These are phyloP conservation scores for Paraglomus occultum DNA, from an alignment of 192 early-diverging fungal species.

Conservation along the genomic window DNA sequence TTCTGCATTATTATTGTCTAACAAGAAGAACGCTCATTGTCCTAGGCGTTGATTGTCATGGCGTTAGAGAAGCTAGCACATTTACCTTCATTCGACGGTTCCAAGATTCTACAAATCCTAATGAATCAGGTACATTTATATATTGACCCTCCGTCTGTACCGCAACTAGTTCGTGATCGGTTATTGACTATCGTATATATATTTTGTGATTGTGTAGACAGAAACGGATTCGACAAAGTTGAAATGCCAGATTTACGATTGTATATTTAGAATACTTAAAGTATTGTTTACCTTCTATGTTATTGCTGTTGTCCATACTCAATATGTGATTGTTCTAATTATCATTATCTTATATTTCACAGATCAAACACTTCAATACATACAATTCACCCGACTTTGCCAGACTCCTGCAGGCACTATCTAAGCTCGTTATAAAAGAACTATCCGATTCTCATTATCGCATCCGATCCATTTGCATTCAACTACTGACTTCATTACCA, in stretches of 20 bases:
- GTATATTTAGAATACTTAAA: constrained; percentile 27
- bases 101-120: constrained; percentile 34
- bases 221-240: constrained; percentile 40
- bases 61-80: constrained; percentile 2
- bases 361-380: constrained; percentile 12
- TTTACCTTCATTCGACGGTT: constrained; percentile 25
- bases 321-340: neutral
- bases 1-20: constrained; percentile 14
- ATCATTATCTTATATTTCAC: constrained; percentile 5
- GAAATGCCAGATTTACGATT: constrained; percentile 26
- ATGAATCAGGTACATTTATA: constrained; percentile 33
- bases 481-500: constrained; percentile 44
- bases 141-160: neutral
- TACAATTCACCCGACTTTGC: constrained; percentile 15
- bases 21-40: neutral
- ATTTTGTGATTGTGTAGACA: constrained; percentile 19
- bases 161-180: too few species aligned
- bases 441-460: constrained; percentile 49
- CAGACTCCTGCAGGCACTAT: constrained; percentile 38
- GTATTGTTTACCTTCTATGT: neutral
- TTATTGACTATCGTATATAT: constrained; percentile 1
- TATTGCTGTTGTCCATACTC: neutral
- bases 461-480: constrained; percentile 45
- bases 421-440: constrained; percentile 37
- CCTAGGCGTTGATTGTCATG: constrained; percentile 7